Evolutionary conservation across 106 monocot genomes (phyloP).

Genomic region (Platanthera guangdongensis): DNA sequence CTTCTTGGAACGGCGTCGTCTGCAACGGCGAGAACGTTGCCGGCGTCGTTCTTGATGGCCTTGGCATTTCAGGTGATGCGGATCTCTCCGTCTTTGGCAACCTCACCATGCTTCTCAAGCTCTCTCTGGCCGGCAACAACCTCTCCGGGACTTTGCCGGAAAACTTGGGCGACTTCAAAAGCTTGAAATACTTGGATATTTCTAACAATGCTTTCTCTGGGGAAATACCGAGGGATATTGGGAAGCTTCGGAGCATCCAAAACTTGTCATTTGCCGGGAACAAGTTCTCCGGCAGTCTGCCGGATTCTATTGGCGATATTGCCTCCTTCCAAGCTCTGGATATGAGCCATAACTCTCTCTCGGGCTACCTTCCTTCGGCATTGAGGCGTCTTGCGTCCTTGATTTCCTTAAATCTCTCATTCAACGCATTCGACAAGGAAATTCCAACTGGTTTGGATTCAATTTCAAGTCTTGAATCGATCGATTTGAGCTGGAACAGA

Average conservation of each 20-base stretch:
- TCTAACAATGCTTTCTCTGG: constrained; percentile 75
- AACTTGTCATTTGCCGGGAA: constrained; percentile 74
- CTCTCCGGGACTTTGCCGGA: constrained; percentile 44
- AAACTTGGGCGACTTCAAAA: constrained; percentile 37
- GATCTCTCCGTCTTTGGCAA: constrained; percentile 52
- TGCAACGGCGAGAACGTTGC: constrained; percentile 67
- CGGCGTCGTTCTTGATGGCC: constrained; percentile 60
- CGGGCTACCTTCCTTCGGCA: constrained; percentile 49
- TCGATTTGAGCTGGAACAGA: constrained; percentile 85
- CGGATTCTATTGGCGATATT: constrained; percentile 57
- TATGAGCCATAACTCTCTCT: constrained; percentile 60
- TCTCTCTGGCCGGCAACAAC: constrained; percentile 73
- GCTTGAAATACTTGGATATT: constrained; percentile 70
- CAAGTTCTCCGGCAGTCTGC: constrained; percentile 70
- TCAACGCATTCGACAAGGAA: constrained; percentile 43
- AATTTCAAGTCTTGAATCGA: constrained; percentile 28
- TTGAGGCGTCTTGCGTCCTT: constrained; percentile 37
- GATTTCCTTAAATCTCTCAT: constrained; percentile 56
- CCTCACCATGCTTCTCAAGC: constrained; percentile 58
- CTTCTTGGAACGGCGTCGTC: constrained; percentile 92
- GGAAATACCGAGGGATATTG: constrained; percentile 43
- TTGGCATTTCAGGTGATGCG: constrained; percentile 36
- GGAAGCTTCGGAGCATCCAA: constrained; percentile 52
- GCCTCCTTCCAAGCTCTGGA: constrained; percentile 59
- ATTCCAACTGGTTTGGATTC: constrained; percentile 51